phyloP scores from a whole-genome alignment of 2,329 filamentous ascomycete species.

The Trichoderma harzianum region DNA sequence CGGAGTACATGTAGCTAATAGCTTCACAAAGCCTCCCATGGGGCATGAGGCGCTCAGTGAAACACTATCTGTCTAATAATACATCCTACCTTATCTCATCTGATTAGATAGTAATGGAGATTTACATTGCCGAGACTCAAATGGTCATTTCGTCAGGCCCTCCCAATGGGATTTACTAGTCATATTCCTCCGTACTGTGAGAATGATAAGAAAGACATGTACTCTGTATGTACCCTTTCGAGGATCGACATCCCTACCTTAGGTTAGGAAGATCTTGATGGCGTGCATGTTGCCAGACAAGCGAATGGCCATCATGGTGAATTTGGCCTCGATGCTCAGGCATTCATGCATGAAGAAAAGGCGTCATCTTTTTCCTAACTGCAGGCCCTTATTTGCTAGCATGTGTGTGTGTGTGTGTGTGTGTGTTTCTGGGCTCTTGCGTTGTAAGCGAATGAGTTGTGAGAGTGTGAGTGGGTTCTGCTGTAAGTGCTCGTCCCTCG shows the following conservation, averaged over 20 bases:
- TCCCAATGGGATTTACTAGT: too few relatives aligned
- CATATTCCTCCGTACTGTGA: not conserved
- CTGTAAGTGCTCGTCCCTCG: not conserved
- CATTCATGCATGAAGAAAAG: constrained; percentile 1
- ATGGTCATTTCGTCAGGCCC: too few relatives aligned
- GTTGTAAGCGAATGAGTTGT: not conserved
- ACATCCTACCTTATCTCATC: too few relatives aligned
- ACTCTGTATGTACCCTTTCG: not conserved
- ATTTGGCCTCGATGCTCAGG: not conserved
- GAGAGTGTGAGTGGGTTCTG: not conserved
- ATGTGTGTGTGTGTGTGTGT: not conserved
- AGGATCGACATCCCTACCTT: not conserved
- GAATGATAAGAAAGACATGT: not conserved
- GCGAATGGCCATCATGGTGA: not conserved
- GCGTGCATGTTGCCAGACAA: not conserved
- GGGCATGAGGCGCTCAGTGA: too few relatives aligned
- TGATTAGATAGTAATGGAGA: too few relatives aligned
- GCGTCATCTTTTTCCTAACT: not conserved
- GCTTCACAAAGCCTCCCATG: too few relatives aligned
- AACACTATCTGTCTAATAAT: too few relatives aligned
- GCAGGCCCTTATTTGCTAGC: not conserved
- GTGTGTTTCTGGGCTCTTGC: not conserved
- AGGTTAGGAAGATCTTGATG: not conserved
- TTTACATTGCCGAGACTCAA: too few relatives aligned
- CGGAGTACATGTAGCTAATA: too few relatives aligned